phyloP scores from a whole-genome alignment of 805 yeast species.

The Candida quercuum region DNA sequence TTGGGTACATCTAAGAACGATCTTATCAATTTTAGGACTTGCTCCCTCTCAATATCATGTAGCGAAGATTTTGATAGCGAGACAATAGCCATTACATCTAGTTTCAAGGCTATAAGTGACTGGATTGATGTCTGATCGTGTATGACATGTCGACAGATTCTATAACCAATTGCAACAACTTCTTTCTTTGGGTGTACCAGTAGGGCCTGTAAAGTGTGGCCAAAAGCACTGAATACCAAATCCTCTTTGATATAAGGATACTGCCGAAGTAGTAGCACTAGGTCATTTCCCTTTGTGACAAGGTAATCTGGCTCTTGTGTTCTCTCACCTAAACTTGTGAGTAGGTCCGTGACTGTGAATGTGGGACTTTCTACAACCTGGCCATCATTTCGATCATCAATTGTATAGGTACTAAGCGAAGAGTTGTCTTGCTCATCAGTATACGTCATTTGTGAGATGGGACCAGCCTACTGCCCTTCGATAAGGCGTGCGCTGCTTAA shows the following conservation, averaged over 20 bases:
- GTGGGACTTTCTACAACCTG: conserved; percentile 38
- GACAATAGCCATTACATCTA: conserved; percentile 59
- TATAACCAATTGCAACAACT: conserved; percentile 70
- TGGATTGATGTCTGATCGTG: conserved; percentile 48
- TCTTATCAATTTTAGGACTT: conserved; percentile 70
- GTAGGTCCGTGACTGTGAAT: conserved; percentile 58
- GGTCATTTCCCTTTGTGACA: conserved; percentile 59
- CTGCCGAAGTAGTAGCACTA: conserved; percentile 49
- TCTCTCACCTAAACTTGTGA: conserved; percentile 49
- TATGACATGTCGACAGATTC: conserved; percentile 63
- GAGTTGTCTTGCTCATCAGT: background rate
- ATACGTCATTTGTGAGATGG: background rate
- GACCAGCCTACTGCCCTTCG: conserved; percentile 6
- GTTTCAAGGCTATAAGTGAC: conserved; percentile 45
- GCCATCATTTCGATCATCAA: background rate
- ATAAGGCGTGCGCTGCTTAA: background rate
- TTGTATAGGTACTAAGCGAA: background rate
- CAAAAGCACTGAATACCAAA: conserved; percentile 51
- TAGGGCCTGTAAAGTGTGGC: conserved; percentile 54
- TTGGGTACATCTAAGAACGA: conserved; percentile 47
- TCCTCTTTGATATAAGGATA: conserved; percentile 62
- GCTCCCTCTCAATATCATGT: conserved; percentile 59
- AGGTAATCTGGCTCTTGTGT: conserved; percentile 44
- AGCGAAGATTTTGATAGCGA: conserved; percentile 57
- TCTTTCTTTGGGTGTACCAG: conserved; percentile 52